Base-by-base conservation (phyloP, 2,329 filamentous ascomycete species). In the Onygena corvina region DNA sequence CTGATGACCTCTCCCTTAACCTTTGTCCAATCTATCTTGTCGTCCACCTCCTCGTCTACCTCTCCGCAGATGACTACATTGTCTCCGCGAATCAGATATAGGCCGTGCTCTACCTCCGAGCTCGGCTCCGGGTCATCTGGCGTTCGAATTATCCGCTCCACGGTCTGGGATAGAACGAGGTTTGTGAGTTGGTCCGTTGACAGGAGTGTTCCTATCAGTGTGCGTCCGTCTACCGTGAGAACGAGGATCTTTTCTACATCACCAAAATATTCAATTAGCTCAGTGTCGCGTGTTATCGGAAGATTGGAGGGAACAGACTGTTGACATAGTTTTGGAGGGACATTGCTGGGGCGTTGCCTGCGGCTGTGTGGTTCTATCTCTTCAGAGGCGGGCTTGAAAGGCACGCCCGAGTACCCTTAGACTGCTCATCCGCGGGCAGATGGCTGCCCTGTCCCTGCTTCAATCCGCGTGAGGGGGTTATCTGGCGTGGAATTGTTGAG, bases 181-280 rank as follows among this genome's bases (percentile, higher is more conserved):
- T 98, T 98, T 57, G 92, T 96, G 60, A 84, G 80, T 67, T 94
- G 83, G 67, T 98, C 92, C 63, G 84, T 88, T 38, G 85, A 86
- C 45, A 90, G 74, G 48, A 98, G 79, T 2, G 76, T 89, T 52
- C 92, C 92, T 53, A 86, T 76, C 18, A 90, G 71, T 42, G 86
- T 94, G 59, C 90, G 83, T 47, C 90, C 92, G 68, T 96, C 92
- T 58, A 86, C 84, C 23, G 92, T 96, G 55, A 96, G 78, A 61
- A 96, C 83, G 51, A 89, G 76, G 59, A 96, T 86, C 68, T 87
- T 93, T 70, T 94, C 92, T 95, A 61, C 12, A 46, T 11, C 1
- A 21, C 8, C 4, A 9, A 42, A 16, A 6, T 6, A 11, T 14
- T 27, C 21, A 21, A 2, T 21, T 42, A 21, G 16, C 5, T 14